Conservation (phyloP, 2,329 filamentous ascomycete species). For the Drechslera avenae region DNA sequence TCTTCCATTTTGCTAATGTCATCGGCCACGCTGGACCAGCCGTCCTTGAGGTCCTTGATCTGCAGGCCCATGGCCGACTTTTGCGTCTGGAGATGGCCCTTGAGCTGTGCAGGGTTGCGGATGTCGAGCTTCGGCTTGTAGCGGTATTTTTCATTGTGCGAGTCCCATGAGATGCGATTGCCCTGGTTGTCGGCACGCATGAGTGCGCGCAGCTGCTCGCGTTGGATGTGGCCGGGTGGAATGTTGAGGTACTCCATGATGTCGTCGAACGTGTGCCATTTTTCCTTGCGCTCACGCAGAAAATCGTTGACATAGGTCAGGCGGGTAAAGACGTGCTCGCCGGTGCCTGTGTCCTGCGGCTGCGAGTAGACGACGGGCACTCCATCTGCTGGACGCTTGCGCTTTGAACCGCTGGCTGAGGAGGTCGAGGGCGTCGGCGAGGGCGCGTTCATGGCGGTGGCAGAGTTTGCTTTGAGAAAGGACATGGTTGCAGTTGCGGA, state of each 20-base stretch:
- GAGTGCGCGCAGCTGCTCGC: constrained; percentile 65
- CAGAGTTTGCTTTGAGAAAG: constrained; percentile 39
- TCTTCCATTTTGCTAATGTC: constrained; percentile 78
- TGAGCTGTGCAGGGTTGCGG: constrained; percentile 74
- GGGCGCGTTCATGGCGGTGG: constrained; percentile 56
- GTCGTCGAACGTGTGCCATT: constrained; percentile 72
- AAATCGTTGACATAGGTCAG: constrained; percentile 80
- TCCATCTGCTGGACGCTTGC: constrained; percentile 62
- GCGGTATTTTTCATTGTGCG: constrained; percentile 70
- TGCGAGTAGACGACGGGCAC: constrained; percentile 69
- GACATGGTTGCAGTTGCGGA: constrained; percentile 35
- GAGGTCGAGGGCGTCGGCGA: constrained; percentile 62
- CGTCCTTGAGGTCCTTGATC: constrained; percentile 93
- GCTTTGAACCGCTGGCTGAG: constrained; percentile 52
- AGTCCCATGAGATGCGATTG: constrained; percentile 65
- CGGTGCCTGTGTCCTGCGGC: constrained; percentile 75
- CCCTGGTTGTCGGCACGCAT: constrained; percentile 64
- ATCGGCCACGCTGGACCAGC: constrained; percentile 84
- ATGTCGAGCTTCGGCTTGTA: constrained; percentile 88
- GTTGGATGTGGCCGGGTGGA: constrained; percentile 63
- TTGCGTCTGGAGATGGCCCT: constrained; percentile 80
- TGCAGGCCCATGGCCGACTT: constrained; percentile 78
- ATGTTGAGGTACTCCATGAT: constrained; percentile 82
- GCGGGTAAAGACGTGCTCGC: constrained; percentile 82
- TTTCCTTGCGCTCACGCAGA: constrained; percentile 60